These are phyloP conservation scores for Leccinum fibrillosum DNA, from an alignment of 768 basidiomycete species.

Conservation along the genomic window DNA sequence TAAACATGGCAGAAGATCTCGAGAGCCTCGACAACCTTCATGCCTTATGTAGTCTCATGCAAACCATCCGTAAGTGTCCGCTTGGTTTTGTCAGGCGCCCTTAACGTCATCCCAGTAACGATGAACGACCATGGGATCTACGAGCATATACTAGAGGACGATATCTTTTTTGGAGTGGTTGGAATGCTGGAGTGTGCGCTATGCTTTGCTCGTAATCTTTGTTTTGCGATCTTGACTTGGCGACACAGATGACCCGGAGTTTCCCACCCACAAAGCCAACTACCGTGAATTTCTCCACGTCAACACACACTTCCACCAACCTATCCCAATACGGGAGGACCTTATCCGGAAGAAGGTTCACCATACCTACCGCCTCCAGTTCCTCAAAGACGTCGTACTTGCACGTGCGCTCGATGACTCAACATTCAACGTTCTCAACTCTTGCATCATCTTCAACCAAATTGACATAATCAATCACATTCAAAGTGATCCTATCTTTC, in stretches of 20 bases:
- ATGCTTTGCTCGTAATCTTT: not conserved
- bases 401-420: slow-evolving; percentile 93
- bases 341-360: slow-evolving; percentile 85
- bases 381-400: slow-evolving; percentile 97
- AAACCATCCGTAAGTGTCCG: slow-evolving; percentile 76
- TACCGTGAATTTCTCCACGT: slow-evolving; percentile 91
- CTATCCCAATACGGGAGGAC: slow-evolving; percentile 77
- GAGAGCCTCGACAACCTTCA: slow-evolving; percentile 90
- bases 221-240: slow-evolving; percentile 14
- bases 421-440: slow-evolving; percentile 95
- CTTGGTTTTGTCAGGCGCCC: not conserved
- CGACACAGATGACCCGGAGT: slow-evolving; percentile 87
- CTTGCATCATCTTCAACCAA: slow-evolving; percentile 98
- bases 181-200: slow-evolving; percentile 95
- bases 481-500: slow-evolving; percentile 70
- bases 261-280: slow-evolving; percentile 93
- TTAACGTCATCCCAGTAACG: slow-evolving; percentile 56
- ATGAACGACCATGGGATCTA: slow-evolving; percentile 94
- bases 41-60: slow-evolving; percentile 87
- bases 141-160: slow-evolving; percentile 92
- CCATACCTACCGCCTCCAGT: slow-evolving; percentile 95
- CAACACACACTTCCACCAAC: slow-evolving; percentile 84
- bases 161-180: slow-evolving; percentile 87
- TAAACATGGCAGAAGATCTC: slow-evolving; percentile 88
- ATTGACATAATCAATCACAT: slow-evolving; percentile 95